Evolutionary conservation across 208 protist species (phyloP).

Genomic region (Trichomonas vaginalis): DNA sequence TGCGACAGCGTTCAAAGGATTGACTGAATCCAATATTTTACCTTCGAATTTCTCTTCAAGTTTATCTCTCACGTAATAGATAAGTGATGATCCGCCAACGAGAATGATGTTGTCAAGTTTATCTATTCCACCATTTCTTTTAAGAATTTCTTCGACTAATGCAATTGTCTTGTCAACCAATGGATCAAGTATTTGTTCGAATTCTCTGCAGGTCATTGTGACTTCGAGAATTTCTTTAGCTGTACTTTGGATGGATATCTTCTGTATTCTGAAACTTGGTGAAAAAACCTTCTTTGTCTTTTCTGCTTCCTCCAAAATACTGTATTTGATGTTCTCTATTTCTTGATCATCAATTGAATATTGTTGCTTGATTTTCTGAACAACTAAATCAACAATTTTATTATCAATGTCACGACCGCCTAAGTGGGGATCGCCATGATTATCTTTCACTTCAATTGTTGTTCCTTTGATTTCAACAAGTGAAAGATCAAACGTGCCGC

Average conservation of each 20-base stretch:
- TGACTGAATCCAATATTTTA: background rate
- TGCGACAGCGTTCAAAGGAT: background rate
- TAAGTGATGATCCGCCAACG: background rate
- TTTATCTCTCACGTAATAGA: background rate
- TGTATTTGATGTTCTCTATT: background rate
- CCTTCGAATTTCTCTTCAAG: background rate
- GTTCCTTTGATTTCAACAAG: background rate
- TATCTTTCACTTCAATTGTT: background rate
- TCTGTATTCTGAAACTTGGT: background rate
- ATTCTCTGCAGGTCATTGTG: background rate
- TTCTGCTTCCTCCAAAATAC: background rate
- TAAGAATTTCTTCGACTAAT: background rate
- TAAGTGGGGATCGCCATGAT: background rate
- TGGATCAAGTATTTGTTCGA: background rate
- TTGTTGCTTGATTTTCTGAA: background rate
- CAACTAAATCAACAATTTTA: background rate
- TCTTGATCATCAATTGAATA: background rate
- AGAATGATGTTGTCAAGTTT: background rate
- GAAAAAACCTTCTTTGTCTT: background rate
- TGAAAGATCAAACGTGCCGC: too few relatives aligned
- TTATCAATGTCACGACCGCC: conserved; percentile 14
- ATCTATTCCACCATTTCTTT: background rate
- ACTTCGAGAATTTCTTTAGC: background rate
- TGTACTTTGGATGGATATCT: background rate
- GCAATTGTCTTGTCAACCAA: background rate